Evolutionary conservation across 2,329 filamentous ascomycete species (phyloP).

Genomic region (Arachnopeziza araneosa): DNA sequence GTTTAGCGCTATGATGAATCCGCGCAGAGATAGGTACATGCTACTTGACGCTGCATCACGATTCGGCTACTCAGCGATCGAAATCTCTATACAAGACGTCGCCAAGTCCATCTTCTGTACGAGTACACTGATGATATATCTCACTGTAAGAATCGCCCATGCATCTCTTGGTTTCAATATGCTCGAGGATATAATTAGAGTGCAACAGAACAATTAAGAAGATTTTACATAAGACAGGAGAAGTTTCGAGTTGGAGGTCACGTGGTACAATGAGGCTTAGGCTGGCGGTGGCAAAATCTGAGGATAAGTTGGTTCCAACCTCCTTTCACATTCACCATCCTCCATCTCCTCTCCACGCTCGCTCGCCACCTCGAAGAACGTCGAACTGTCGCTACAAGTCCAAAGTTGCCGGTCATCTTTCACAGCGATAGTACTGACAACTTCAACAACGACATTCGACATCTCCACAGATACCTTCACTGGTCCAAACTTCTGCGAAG

Average conservation of each 20-base stretch:
- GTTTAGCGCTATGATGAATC: no score
- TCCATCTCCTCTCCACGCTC: slow-evolving; percentile 25
- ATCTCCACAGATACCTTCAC: slow-evolving; percentile 54
- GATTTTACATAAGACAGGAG: no score
- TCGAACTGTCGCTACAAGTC: slow-evolving; percentile 29
- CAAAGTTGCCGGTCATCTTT: slow-evolving; percentile 34
- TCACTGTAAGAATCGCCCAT: no score
- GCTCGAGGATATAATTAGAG: no score
- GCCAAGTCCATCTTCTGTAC: no score
- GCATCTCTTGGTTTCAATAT: no score
- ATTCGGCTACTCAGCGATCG: no score
- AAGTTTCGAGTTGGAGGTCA: not conserved
- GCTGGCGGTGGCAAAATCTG: not conserved
- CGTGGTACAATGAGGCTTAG: not conserved
- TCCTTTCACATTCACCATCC: slow-evolving; percentile 2
- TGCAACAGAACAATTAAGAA: no score
- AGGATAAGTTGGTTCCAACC: not conserved
- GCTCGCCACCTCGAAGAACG: slow-evolving; percentile 26
- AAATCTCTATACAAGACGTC: no score
- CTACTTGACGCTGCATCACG: no score
- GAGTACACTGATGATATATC: no score
- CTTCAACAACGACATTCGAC: slow-evolving; percentile 31
- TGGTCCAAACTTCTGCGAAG: slow-evolving; percentile 40
- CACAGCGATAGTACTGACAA: slow-evolving; percentile 29
- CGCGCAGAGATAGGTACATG: no score